A percentile compares a stretch with the other conserved stretches of the same genome.
Conservation (phyloP, 2,329 filamentous ascomycete species). For the Claviceps paspali region DNA sequence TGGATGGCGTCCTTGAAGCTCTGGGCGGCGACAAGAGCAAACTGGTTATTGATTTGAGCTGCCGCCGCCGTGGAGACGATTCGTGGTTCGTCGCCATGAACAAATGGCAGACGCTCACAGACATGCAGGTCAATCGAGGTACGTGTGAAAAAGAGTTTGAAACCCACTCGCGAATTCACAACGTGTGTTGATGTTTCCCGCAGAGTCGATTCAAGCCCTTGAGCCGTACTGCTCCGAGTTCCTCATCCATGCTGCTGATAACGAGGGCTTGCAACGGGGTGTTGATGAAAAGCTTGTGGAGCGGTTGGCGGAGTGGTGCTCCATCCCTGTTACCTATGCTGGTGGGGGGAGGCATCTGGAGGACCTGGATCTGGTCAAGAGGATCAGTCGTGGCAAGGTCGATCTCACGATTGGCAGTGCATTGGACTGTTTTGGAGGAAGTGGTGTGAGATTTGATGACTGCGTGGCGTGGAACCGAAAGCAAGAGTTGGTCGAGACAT, state of each 20-base stretch:
- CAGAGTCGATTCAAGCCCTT: constrained; percentile 65
- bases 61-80: constrained; percentile 53
- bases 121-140: constrained; percentile 88
- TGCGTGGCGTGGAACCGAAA: constrained; percentile 73
- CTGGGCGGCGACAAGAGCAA: constrained; percentile 62
- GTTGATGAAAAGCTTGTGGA: constrained; percentile 76
- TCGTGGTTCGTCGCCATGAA: constrained; percentile 98
- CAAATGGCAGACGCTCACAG: constrained; percentile 95
- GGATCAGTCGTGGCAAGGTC: constrained; percentile 63
- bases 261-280: constrained; percentile 82
- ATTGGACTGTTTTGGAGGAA: constrained; percentile 87
- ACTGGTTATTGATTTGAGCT: constrained; percentile 91
- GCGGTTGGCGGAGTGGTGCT: constrained; percentile 69
- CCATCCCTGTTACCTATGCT: constrained; percentile 88
- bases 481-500: constrained; percentile 16
- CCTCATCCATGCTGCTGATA: constrained; percentile 91
- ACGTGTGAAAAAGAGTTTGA: too few species aligned
- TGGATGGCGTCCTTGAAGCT: constrained; percentile 57
- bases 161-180: too few species aligned
- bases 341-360: constrained; percentile 74
- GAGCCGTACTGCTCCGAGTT: constrained; percentile 95
- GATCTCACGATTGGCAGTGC: constrained; percentile 95
- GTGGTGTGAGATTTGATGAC: constrained; percentile 71
- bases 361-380: constrained; percentile 71
- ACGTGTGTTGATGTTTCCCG: too few species aligned